Evolutionary conservation across 1,284 basidiomycete genomes (phyloP), one percentile per base, ranked within the genome.

Genomic region (Mycena sp.): DNA sequence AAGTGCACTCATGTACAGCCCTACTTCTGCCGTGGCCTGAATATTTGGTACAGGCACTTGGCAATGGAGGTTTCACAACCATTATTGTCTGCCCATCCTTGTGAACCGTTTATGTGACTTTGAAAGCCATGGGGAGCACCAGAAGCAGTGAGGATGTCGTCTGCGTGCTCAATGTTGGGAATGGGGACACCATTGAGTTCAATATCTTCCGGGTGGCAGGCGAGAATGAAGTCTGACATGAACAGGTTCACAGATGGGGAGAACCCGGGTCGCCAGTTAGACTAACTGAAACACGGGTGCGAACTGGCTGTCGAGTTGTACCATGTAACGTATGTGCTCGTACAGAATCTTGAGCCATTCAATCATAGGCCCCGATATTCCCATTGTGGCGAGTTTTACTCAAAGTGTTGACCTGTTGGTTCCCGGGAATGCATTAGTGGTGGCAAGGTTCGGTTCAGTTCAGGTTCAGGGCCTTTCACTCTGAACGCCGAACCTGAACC

Each of bases 221-320:
- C 35, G 68, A 41, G 35, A n/a, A 46, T 25, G 35, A 61, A 54
- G 26, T 54, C 50, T 0, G 74, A 51, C 12, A 79, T 53, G 66
- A 70, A 78, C 0, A 78, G 54, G 38, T 69, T 73, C 75, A 79
- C 1, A 79, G 67, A 4, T 69, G 67, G 0, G 77, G 77, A 0
- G 76, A 78, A 0, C 72, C 70, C 0, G 76, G 64, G 51, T 77
- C 75, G 0, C 76, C 76, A 6, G 65, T 73, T 0, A 76, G 70
- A 16, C 77, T 68, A 73, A 67, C 0, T 19, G 21, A 59, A 75
- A 76, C 3, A 45, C 30, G 0, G 58, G 35, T 12, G 64, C 68
- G 9, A 21, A 44, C 17, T 32, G 46, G 12, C 53, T 48, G 6
- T 56, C 30, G 5, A 38, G 32, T 3, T 37, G 30, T 2, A 56